Evolutionary conservation across 1,284 basidiomycete genomes (phyloP), one percentile per base, ranked within the genome.

Genomic region (Laetiporus sulphureus): DNA sequence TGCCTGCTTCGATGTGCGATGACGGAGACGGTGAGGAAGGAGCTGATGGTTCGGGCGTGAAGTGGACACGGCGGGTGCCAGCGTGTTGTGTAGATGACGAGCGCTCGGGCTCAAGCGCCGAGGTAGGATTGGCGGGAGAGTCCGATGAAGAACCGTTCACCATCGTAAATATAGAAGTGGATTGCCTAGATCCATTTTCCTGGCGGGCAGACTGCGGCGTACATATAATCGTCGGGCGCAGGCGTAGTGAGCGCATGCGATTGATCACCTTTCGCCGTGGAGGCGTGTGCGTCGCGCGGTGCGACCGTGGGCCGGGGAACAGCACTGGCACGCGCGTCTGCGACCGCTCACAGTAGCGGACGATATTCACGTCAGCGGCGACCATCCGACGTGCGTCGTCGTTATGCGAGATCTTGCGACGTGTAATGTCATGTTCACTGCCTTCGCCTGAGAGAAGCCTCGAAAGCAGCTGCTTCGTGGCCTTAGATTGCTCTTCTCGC

Each of bases 401-500:
- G n/a, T n/a, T n/a, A n/a, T n/a, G n/a, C n/a, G n/a, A n/a, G n/a
- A n/a, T n/a, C n/a, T n/a, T n/a, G n/a, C n/a, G n/a, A n/a, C n/a
- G n/a, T n/a, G n/a, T n/a, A n/a, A n/a, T n/a, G n/a, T n/a, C n/a
- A n/a, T n/a, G n/a, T n/a, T n/a, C n/a, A n/a, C n/a, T n/a, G n/a
- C n/a, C n/a, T n/a, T n/a, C n/a, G n/a, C n/a, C n/a, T n/a, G n/a
- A n/a, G n/a, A n/a, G n/a, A n/a, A n/a, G n/a, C n/a, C n/a, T n/a
- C n/a, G n/a, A n/a, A n/a, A n/a, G 16, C 4, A 48, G 32, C 23
- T 45, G 40, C 5, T 46, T 44, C 4, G 53, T 32, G 2, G 40
- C 43, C 10, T 46, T 37, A 8, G 47, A 43, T 48, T 75, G 64
- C 32, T 64, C 48, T 40, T 65, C 59, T 11, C 64, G 59, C 19